Percentiles rank a stretch among this genome's conserved stretches.
phyloP scores from a whole-genome alignment of 1,284 basidiomycete species.

The Leccinum pachyderme region DNA sequence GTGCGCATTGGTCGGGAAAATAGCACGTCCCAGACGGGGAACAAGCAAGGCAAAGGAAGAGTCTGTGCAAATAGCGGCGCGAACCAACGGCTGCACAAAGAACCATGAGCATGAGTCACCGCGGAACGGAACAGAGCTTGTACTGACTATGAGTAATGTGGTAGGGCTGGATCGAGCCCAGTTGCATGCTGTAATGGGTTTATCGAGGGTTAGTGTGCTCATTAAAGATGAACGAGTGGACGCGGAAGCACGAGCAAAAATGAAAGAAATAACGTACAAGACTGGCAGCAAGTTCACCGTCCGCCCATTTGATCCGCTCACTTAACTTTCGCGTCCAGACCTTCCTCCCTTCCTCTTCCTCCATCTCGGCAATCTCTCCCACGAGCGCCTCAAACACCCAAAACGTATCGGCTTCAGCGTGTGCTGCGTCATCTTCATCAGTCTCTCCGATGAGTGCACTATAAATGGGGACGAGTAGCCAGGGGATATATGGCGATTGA shows the following conservation, averaged over 20 bases:
- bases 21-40: constrained; percentile 68
- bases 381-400: constrained; percentile 77
- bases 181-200: constrained; percentile 44
- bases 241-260: neutral
- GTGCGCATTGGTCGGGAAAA: constrained; percentile 59
- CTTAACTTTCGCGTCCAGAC: constrained; percentile 65
- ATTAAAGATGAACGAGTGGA: neutral
- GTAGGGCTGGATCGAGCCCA: constrained; percentile 67
- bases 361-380: constrained; percentile 68
- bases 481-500: constrained; percentile 62
- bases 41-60: constrained; percentile 56
- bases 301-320: constrained; percentile 62
- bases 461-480: constrained; percentile 69
- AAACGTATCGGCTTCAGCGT: constrained; percentile 77
- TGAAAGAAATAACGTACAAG: constrained; percentile 47
- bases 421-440: constrained; percentile 56
- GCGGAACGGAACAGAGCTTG: neutral
- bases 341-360: constrained; percentile 60
- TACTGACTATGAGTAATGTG: constrained; percentile 78
- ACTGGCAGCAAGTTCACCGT: constrained; percentile 57
- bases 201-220: neutral
- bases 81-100: constrained; percentile 62
- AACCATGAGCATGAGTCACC: neutral
- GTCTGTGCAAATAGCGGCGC: constrained; percentile 72
- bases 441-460: constrained; percentile 59